Base-by-base conservation (phyloP, 2,329 filamentous ascomycete genomes). In the Fusarium poae region DNA sequence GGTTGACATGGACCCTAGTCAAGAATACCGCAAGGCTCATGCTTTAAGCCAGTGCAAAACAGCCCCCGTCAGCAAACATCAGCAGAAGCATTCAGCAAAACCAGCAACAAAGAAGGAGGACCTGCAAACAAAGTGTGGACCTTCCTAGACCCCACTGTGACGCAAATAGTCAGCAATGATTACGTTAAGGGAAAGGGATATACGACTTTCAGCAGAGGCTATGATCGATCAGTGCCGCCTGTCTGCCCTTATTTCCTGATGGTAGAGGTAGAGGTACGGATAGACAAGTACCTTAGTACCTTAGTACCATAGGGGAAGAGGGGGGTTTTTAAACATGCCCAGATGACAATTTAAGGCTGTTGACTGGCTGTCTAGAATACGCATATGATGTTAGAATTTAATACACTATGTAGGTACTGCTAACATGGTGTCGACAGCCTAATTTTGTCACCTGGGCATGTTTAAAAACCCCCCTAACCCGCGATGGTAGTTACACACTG, bases 121-220 rank as follows among this genome's bases (percentile, higher is more conserved):
- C n/a, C 25, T 44, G 27, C 46, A 53, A 67, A 48, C 52, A 64
- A 67, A 50, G 21, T 44, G 37, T 60, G 62, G 62, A n/a, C 40
- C 51, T 29, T 25, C 3, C n/a, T 18, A 40, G 21, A 39, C 44
- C 34, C 69, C 69, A 67, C 58, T 42, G 65, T 71, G 69, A 71
- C 69, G 69, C 69, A 72, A 61, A 37, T 35, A 50, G n/a, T 32
- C 43, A 51, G 43, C 58, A 23, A 35, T n/a, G 40, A 70, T 72
- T 71, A 70, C 68, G 68, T 42, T 57, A 67, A 67, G 45, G 39
- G 21, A 43, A 27, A 45, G 39, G 21, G 23, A 58, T 48, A 15
- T 27, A 37, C 32, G 20, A 50, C 39, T 30, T 27, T 37, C 18
- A 29, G 34, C 23, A 49, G 42, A 46, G 37, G 53, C 16, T 18